A percentile compares a stretch with the other conserved stretches of the same genome.
These are phyloP conservation scores for Cutaneotrichosporon sp. DNA, from an alignment of 1,284 basidiomycete species.

Conservation along the genomic window DNA sequence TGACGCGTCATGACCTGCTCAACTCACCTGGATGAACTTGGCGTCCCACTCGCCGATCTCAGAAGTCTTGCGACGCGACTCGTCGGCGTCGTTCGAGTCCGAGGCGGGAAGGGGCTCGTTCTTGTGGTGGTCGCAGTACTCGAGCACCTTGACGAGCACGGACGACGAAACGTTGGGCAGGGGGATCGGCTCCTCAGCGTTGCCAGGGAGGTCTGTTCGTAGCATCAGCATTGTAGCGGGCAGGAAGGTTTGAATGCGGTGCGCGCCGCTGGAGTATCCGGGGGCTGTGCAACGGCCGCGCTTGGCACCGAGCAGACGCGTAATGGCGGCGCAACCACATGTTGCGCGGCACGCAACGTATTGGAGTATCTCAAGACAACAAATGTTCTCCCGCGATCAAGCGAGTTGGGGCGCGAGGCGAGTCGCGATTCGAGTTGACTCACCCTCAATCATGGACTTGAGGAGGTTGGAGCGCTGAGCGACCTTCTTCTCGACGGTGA, in stretches of 20 bases:
- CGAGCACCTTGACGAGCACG: constrained; percentile 96
- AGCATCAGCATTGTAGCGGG: neutral
- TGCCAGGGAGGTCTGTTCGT: constrained; percentile 77
- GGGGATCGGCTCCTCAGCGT: constrained; percentile 82
- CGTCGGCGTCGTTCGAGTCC: constrained; percentile 71
- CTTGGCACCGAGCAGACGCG: no score
- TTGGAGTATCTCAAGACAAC: no score
- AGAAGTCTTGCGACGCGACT: constrained; percentile 93
- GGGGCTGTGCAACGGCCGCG: no score
- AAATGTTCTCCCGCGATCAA: no score
- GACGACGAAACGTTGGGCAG: constrained; percentile 94
- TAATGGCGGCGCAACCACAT: no score
- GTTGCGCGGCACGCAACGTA: no score
- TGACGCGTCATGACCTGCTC: neutral
- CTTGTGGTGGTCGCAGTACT: constrained; percentile 99
- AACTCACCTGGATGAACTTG: constrained; percentile 79
- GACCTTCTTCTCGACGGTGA: constrained; percentile 88
- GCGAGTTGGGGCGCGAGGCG: no score
- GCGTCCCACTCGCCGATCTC: constrained; percentile 99
- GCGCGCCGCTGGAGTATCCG: no score
- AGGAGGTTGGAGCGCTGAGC: constrained; percentile 93
- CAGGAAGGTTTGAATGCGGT: no score
- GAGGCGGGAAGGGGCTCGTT: constrained; percentile 88
- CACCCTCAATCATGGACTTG: constrained; percentile 99
- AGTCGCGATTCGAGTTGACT: no score